Base-by-base conservation (phyloP, 164 flowering plant species). In the Warburgia ugandensis region DNA sequence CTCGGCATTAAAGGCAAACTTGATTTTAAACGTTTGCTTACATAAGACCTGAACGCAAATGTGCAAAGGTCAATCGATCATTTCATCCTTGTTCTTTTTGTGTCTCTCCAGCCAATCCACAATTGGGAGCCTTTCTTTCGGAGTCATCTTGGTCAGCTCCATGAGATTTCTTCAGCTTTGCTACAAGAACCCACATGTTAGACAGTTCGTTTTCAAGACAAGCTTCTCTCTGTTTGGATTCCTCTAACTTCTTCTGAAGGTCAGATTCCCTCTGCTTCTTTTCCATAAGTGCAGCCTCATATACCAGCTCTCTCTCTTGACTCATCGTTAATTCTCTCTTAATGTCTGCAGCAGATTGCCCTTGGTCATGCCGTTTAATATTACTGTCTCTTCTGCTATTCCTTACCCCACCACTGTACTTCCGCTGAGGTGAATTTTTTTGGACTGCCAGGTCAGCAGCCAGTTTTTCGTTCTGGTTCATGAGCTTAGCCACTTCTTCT, bases 141-240 rank as follows among this genome's bases (percentile, higher is more conserved):
- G 71, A 53, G 31, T 52, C 56, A 27, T 73, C 77, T 4, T 48
- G 53, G 19, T 73, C 81, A 29, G 60, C 64, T 28, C 78, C 88
- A 13, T 71, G 71, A 5, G 91, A 73, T 49, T 75, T 92, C 52
- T 84, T 92, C 43, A 88, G 70, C 67, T 86, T 84, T 4, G 97
- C 94, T 44, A 92, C 95, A n/a, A 86, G 89, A 54, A 92, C 91
- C 99, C 99, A 92, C 99, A 92, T 92, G 70, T 80, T 92, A 29
- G 99, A 95, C 2, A 92, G 92, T 60, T 92, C 99, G 58, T 92
- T 88, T 62, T 92, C 99, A 8, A 92, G 81, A 63, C 86, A 84
- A 16, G 94, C 91, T 72, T 92, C 99, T 67, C 95, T 73, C 55
- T 92, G 85, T 60, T 86, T 86, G n/a, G 95, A 88, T 58, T 88